Conservation (phyloP, 768 basidiomycete species). For the Gloeostereum incarnatum region DNA sequence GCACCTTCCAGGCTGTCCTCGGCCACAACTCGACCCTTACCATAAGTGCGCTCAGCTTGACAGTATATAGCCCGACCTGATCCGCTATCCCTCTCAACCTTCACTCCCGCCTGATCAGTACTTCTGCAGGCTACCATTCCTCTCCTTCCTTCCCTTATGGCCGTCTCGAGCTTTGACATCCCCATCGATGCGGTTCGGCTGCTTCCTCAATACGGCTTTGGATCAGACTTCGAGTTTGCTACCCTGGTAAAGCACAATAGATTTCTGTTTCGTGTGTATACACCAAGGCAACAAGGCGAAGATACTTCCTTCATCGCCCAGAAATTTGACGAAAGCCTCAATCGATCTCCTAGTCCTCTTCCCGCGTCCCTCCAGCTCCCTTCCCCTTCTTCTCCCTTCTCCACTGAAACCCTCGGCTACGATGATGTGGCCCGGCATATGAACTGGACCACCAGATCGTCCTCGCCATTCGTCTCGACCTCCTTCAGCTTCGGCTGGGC, state of each 20-base stretch:
- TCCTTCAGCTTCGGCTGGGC: slow-evolving; percentile 81
- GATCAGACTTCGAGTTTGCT: slow-evolving; percentile 51
- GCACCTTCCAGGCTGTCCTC: no score
- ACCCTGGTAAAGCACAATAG: slow-evolving; percentile 53
- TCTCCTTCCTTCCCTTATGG: no score
- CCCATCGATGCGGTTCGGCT: no score
- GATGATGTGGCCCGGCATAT: slow-evolving; percentile 59
- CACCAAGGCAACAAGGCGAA: slow-evolving; percentile 51
- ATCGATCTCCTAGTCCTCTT: slow-evolving; percentile 10
- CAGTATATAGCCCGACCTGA: no score
- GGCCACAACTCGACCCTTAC: no score
- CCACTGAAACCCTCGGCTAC: slow-evolving; percentile 36
- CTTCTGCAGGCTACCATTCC: no score
- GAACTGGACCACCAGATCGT: slow-evolving; percentile 69
- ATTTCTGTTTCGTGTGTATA: slow-evolving; percentile 76
- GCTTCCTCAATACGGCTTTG: slow-evolving; percentile 76
- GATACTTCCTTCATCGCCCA: slow-evolving; percentile 66
- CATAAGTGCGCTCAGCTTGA: no score
- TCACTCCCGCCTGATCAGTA: no score
- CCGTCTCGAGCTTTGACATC: no score
- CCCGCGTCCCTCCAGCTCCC: slow-evolving; percentile 6
- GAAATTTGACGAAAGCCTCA: slow-evolving; percentile 36
- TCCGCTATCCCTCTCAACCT: no score
- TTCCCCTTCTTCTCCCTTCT: slow-evolving; percentile 7
- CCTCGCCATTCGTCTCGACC: slow-evolving; percentile 63